phyloP scores from a whole-genome alignment of 768 basidiomycete species.

The Hygrophoropsis aurantiaca region DNA sequence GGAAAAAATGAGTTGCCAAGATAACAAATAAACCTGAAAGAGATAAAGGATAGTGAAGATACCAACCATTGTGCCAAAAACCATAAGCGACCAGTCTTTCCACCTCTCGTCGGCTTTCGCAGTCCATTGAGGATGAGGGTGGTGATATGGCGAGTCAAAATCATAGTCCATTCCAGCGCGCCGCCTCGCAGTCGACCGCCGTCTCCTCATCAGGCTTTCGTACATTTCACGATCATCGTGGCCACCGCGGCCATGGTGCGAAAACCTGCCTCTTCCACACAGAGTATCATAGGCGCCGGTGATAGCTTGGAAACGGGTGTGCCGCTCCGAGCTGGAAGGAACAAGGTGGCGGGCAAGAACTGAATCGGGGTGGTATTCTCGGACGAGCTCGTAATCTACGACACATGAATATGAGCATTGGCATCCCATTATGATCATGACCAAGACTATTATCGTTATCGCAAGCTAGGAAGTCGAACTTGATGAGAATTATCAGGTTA shows the following conservation, averaged over 20 bases:
- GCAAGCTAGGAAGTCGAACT: neutral
- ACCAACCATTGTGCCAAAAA: conserved; percentile 49
- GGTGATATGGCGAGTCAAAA: conserved; percentile 23
- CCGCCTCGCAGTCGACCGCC: neutral
- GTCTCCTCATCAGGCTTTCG: neutral
- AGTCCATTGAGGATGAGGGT: conserved; percentile 23
- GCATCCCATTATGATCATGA: too few relatives aligned
- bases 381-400: conserved; percentile 78
- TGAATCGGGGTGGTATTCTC: conserved; percentile 71
- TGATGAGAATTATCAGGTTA: neutral
- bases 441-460: too few relatives aligned
- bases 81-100: conserved; percentile 51
- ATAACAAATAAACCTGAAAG: too few relatives aligned
- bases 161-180: conserved; percentile 23
- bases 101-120: conserved; percentile 42
- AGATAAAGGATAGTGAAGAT: neutral
- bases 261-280: conserved; percentile 33
- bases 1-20: neutral
- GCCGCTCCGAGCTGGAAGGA: conserved; percentile 42
- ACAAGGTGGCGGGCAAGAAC: conserved; percentile 40
- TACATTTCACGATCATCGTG: conserved; percentile 1
- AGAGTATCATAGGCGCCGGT: conserved; percentile 63
- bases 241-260: conserved; percentile 17
- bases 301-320: conserved; percentile 64
- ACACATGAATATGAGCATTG: too few relatives aligned